phyloP scores from a whole-genome alignment of 257 asterid genomes.

The Solanum appendiculatum region DNA sequence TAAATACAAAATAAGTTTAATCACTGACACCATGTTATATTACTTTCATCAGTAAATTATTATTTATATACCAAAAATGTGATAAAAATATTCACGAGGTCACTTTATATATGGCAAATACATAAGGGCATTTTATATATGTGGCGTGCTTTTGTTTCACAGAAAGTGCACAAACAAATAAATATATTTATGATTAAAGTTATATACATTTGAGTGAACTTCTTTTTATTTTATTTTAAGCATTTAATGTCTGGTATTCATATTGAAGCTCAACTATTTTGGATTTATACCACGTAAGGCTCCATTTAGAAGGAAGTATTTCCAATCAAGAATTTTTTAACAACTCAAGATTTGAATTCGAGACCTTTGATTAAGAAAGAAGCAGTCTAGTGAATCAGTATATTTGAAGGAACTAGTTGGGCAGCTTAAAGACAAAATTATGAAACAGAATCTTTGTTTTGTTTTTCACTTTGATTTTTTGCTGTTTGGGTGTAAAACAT shows the following conservation, averaged over 20 bases:
- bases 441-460: slow-evolving; percentile 43
- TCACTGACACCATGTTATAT: not conserved
- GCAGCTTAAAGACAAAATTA: slow-evolving; percentile 16
- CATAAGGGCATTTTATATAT: not conserved
- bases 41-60: not conserved
- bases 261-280: rapidly evolving
- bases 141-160: not conserved
- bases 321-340: too few species aligned
- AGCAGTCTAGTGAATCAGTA: not conserved
- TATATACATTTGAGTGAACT: too few species aligned
- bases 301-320: too few species aligned
- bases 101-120: not conserved
- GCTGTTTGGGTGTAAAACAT: slow-evolving; percentile 6
- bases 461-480: slow-evolving; percentile 12
- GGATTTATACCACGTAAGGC: rapidly evolving
- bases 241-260: rapidly evolving
- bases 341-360: too few species aligned
- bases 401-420: not conserved
- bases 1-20: not conserved
- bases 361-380: too few species aligned
- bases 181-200: not conserved
- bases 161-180: not conserved
- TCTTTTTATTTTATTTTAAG: too few species aligned
- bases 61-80: not conserved
- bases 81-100: not conserved